phyloP scores from a whole-genome alignment of 805 yeast genomes.

The Candida sakaeoensis region DNA sequence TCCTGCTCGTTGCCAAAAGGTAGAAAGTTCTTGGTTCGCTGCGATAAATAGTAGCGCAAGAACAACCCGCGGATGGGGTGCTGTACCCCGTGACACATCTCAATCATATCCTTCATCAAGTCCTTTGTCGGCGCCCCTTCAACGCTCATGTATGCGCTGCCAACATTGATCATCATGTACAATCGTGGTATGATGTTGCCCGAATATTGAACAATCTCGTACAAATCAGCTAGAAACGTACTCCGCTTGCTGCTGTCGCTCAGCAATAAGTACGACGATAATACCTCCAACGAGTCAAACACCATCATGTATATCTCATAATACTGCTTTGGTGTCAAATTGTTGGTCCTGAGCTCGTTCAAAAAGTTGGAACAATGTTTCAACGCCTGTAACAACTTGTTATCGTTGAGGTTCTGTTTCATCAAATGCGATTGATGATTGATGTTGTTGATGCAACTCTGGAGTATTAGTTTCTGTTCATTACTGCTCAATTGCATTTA shows the following conservation, averaged over 20 bases:
- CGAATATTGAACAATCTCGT: conserved; percentile 92
- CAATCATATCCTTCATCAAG: conserved; percentile 92
- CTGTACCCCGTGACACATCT: conserved; percentile 96
- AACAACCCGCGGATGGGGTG: conserved; percentile 92
- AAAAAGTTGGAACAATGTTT: conserved; percentile 82
- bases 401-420: conserved; percentile 68
- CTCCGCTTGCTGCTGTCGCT: conserved; percentile 51
- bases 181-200: conserved; percentile 90
- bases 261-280: conserved; percentile 62
- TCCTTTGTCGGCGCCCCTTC: conserved; percentile 79
- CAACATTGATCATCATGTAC: conserved; percentile 93
- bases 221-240: conserved; percentile 71
- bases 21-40: conserved; percentile 67
- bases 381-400: conserved; percentile 77
- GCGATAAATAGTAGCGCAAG: conserved; percentile 82
- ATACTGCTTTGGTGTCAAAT: conserved; percentile 82
- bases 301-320: conserved; percentile 84
- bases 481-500: conserved; percentile 12
- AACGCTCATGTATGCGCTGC: conserved; percentile 78
- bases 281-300: conserved; percentile 72
- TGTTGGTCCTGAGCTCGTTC: conserved; percentile 73
- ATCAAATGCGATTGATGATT: conserved; percentile 69
- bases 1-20: conserved; percentile 40
- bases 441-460: conserved; percentile 40
- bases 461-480: conserved; percentile 18